A percentile compares a stretch with the other conserved stretches of the same genome.
Conservation (phyloP, 1,284 basidiomycete genomes). For the Ustilago cynodontis region DNA sequence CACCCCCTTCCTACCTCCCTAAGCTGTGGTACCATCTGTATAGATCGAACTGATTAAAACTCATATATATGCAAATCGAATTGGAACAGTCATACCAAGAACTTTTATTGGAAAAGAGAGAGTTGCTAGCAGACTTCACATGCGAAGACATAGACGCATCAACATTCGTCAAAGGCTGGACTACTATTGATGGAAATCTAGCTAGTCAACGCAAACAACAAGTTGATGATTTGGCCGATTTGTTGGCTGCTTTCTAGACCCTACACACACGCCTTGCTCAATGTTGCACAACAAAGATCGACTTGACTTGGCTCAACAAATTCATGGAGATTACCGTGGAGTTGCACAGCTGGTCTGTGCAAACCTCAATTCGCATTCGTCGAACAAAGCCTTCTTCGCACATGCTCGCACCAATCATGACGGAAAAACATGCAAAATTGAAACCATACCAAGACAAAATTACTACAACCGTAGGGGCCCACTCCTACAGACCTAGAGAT, state of each 20-base stretch:
- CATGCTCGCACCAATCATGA: neutral
- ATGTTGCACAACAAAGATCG: neutral
- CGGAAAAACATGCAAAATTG: constrained; percentile 1
- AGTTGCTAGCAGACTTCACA: constrained; percentile 63
- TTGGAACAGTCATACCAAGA: constrained; percentile 61
- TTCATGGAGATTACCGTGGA: too few relatives aligned
- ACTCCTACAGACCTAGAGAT: constrained; percentile 34
- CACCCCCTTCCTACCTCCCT: neutral
- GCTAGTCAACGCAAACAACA: constrained; percentile 59
- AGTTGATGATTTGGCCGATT: constrained; percentile 65
- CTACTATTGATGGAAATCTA: constrained; percentile 37
- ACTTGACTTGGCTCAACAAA: neutral
- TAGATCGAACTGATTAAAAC: too few relatives aligned
- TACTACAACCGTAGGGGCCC: too few relatives aligned
- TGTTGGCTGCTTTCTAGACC: constrained; percentile 57
- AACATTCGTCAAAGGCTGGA: constrained; percentile 55
- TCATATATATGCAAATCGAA: too few relatives aligned
- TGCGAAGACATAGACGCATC: constrained; percentile 59
- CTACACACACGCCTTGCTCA: neutral
- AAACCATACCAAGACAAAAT: neutral
- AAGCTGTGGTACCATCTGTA: too few relatives aligned
- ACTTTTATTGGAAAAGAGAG: constrained; percentile 58
- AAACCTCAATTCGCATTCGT: too few relatives aligned
- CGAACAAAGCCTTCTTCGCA: too few relatives aligned
- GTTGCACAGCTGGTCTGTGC: too few relatives aligned